Percentiles rank a stretch among this genome's conserved stretches.
Conservation (phyloP, 768 basidiomycete species). For the Steccherinum ochraceum region DNA sequence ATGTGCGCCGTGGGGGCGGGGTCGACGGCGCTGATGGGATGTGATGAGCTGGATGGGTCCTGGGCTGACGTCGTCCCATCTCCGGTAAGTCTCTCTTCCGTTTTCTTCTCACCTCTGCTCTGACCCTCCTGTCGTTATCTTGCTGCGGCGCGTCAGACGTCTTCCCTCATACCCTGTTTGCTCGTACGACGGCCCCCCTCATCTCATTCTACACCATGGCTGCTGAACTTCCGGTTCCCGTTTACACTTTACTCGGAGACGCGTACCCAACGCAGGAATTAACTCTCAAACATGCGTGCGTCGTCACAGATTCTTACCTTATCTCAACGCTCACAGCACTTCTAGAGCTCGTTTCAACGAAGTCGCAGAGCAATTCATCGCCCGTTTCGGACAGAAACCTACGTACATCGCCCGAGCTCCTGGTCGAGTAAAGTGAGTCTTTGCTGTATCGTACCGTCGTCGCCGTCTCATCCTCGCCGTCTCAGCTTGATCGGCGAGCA, state of each 20-base stretch:
- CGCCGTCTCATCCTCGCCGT: neutral
- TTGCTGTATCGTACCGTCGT: neutral
- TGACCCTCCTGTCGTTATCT: too few species aligned
- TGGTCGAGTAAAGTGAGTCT: conserved; percentile 68
- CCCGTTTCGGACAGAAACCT: conserved; percentile 60
- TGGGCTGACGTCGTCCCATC: too few species aligned
- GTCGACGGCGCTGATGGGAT: too few species aligned
- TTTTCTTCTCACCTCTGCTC: too few species aligned
- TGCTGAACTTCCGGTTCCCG: conserved; percentile 9
- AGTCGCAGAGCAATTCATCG: conserved; percentile 54
- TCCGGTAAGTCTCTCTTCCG: too few species aligned
- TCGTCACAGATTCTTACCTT: neutral
- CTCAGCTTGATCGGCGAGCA: conserved; percentile 55
- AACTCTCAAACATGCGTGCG: conserved; percentile 11
- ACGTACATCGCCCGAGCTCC: conserved; percentile 71
- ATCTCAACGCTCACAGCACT: neutral
- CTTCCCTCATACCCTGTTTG: too few species aligned
- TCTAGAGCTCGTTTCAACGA: conserved; percentile 50
- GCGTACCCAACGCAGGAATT: conserved; percentile 8
- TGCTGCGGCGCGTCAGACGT: too few species aligned
- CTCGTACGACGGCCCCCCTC: neutral
- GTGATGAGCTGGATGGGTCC: too few species aligned
- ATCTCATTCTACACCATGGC: conserved; percentile 7
- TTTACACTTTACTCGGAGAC: conserved; percentile 8
- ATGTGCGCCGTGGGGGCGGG: too few species aligned